Evolutionary conservation across 345 rosid species (phyloP).

Genomic region (Populus pruinosa): DNA sequence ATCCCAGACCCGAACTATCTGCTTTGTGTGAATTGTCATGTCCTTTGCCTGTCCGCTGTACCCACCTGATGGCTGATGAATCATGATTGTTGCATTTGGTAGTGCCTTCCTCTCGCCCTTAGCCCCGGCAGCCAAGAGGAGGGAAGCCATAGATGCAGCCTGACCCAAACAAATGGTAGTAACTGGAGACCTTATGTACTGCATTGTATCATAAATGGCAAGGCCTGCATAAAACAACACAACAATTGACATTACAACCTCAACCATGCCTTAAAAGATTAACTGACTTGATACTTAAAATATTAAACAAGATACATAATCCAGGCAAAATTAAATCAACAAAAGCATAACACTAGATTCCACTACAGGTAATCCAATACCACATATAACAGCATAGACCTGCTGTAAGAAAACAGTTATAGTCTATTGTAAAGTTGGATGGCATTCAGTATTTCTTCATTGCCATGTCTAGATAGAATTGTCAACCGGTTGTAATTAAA

Average conservation of each 20-base stretch:
- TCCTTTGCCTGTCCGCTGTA: conserved; percentile 96
- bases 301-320: background rate
- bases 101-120: conserved; percentile 89
- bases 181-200: conserved; percentile 85
- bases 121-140: conserved; percentile 88
- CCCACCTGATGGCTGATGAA: conserved; percentile 99
- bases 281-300: background rate
- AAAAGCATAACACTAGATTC: background rate
- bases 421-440: background rate
- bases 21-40: conserved; percentile 85
- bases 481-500: background rate
- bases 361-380: background rate
- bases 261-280: background rate
- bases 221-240: conserved; percentile 51
- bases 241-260: background rate
- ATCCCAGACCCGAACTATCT: conserved; percentile 94
- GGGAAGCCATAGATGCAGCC: conserved; percentile 99
- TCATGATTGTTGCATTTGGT: conserved; percentile 91
- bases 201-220: conserved; percentile 97
- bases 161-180: conserved; percentile 93
- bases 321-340: background rate
- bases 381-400: background rate
- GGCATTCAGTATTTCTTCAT: background rate
- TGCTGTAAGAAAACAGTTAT: background rate
- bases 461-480: background rate